A percentile compares a stretch with the other conserved stretches of the same genome.
phyloP scores from a whole-genome alignment of 306 rosid species.

The Datisca glomerata region DNA sequence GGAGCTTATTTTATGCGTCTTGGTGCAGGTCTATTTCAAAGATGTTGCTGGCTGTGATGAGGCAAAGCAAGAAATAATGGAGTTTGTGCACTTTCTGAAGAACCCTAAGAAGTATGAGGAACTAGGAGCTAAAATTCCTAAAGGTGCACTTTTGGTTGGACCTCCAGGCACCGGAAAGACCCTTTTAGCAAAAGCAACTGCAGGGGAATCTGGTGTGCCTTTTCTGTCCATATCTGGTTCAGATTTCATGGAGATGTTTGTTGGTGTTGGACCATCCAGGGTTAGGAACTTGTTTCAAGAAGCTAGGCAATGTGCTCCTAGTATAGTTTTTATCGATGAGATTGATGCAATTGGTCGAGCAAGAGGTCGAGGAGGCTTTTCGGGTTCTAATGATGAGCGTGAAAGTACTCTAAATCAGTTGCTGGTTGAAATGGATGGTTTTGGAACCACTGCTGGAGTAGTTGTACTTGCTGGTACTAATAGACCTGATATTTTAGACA shows the following conservation, averaged over 20 bases:
- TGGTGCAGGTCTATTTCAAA: constrained; percentile 58
- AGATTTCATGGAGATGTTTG: constrained; percentile 91
- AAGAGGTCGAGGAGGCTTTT: constrained; percentile 83
- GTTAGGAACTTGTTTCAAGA: constrained; percentile 90
- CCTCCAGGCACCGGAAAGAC: constrained; percentile 99
- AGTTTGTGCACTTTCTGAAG: constrained; percentile 91
- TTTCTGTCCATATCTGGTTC: constrained; percentile 88
- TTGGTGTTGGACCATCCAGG: constrained; percentile 92
- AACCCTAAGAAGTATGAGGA: constrained; percentile 90
- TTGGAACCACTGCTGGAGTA: constrained; percentile 85
- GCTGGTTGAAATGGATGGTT: constrained; percentile 97
- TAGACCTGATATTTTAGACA: constrained; percentile 90
- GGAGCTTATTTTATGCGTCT: too few species aligned
- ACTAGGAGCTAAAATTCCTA: constrained; percentile 89
- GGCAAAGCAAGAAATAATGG: constrained; percentile 93
- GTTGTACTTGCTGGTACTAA: constrained; percentile 97
- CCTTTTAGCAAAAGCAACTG: constrained; percentile 93
- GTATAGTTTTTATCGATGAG: constrained; percentile 89
- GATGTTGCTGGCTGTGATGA: constrained; percentile 98
- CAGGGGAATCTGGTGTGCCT: constrained; percentile 94
- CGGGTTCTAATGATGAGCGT: constrained; percentile 87
- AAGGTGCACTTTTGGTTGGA: constrained; percentile 89
- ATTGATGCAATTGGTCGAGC: constrained; percentile 97
- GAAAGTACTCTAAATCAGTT: constrained; percentile 92
- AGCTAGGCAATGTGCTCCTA: constrained; percentile 91